Evolutionary conservation across 139 green algal genomes (phyloP), one percentile per base, ranked within the genome.

Genomic region (Tetradesmus obliquus): DNA sequence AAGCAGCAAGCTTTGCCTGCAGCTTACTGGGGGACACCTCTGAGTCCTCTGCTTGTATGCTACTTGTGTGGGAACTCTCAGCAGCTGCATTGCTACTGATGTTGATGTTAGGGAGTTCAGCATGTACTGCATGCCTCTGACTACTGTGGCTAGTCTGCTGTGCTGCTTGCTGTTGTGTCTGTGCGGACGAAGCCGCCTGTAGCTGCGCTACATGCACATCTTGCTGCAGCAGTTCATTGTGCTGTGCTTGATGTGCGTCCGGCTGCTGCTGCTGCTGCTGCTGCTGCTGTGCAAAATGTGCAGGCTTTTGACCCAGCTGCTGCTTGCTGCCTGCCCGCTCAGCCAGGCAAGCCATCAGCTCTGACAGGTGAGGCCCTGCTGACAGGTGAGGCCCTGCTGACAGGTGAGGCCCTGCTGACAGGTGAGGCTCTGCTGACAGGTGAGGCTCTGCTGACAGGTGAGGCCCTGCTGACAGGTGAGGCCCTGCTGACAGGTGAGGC

Each of bases 1-100:
- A 88, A 57, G 57, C 57, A 55, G 55, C 57, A 24, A 88, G 32
- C 12, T 55, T 79, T 45, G 84, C 24, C 84, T 88, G 84, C 24
- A 88, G 84, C 84, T 88, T 88, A 58, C 57, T 88, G 15, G 57
- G 3, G n/a, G 84, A 57, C 2, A 45, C 62, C 4, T 71, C 54
- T 72, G 54, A 24, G 8, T 74, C 53, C 51, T 32, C 19, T 55
- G 8, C 9, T 32, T 3, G 9, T 12, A 15, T 45, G 53, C 53
- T 62, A 22, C 53, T 19, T 6, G 5, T 17, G 32, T 6, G 22
- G 51, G 32, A 51, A 20, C 45, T 51, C 45, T 12, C 2, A 66
- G 9, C 9, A n/a, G 6, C 45, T 66, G 53, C 13, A 24, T 58
- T 45, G 15, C 81, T 66, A 51, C 13, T 60, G 15, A 22, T 86